Conservation (phyloP, 106 monocot species). For the Phalaenopsis equestris region DNA sequence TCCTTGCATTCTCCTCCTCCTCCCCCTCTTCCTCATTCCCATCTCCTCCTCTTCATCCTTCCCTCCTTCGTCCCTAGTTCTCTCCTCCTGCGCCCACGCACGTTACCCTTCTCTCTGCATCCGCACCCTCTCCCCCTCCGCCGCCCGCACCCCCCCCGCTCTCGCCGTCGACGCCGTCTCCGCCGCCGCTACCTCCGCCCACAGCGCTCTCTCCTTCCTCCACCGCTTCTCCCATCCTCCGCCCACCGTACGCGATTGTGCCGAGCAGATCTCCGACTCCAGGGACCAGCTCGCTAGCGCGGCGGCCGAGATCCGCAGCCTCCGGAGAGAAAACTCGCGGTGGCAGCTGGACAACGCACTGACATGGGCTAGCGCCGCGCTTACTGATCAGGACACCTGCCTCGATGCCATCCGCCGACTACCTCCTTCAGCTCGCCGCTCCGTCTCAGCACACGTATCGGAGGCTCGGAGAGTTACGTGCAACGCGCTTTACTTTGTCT, state of each 20-base stretch:
- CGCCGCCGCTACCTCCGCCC: conserved; percentile 13
- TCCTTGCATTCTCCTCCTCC: background rate
- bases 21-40: background rate
- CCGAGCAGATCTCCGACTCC: conserved; percentile 28
- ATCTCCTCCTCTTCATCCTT: conserved; percentile 1
- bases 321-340: conserved; percentile 13
- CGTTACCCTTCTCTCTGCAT: conserved; percentile 24
- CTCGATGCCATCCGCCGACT: conserved; percentile 13
- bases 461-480: conserved; percentile 20
- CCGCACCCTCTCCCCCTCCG: conserved; percentile 16
- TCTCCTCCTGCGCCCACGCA: conserved; percentile 17
- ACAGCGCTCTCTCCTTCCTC: conserved; percentile 11
- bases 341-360: conserved; percentile 33
- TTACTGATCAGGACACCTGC: conserved; percentile 41
- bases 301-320: conserved; percentile 20
- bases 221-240: conserved; percentile 5
- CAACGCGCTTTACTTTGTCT: conserved; percentile 33
- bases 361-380: conserved; percentile 45
- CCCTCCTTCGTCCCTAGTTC: conserved; percentile 1
- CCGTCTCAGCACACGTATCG: conserved; percentile 17
- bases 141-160: conserved; percentile 12
- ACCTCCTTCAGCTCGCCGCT: background rate
- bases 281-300: conserved; percentile 22
- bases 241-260: conserved; percentile 23
- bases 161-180: conserved; percentile 20